Evolutionary conservation across 2,329 filamentous ascomycete species (phyloP).

Genomic region (Capronia americana): DNA sequence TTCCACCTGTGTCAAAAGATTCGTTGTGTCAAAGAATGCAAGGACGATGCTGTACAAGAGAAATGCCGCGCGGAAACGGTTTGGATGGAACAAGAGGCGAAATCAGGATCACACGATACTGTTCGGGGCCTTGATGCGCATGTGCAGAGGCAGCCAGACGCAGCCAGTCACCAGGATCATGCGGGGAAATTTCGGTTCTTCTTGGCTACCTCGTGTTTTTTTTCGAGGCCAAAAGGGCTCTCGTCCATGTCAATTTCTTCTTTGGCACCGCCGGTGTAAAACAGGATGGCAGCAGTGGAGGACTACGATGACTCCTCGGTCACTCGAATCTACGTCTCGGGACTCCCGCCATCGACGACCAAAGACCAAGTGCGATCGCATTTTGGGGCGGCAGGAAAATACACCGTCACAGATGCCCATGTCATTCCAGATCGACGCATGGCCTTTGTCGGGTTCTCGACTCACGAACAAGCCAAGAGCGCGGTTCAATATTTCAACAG

Average conservation of each 20-base stretch:
- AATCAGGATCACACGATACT: not conserved
- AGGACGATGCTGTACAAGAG: not conserved
- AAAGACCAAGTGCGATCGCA: slow-evolving; percentile 88
- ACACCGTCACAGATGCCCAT: slow-evolving; percentile 87
- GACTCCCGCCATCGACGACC: slow-evolving; percentile 82
- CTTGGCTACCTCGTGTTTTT: not conserved
- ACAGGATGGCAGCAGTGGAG: slow-evolving; percentile 12
- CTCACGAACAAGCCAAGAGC: slow-evolving; percentile 75
- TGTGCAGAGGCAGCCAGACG: slow-evolving; percentile 1
- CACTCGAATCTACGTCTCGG: slow-evolving; percentile 73
- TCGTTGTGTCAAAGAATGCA: not conserved
- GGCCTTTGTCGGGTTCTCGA: slow-evolving; percentile 94
- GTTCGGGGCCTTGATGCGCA: not conserved
- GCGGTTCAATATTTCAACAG: slow-evolving; percentile 96
- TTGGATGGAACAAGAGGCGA: not conserved
- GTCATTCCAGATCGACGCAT: slow-evolving; percentile 88
- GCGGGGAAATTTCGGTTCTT: slow-evolving; percentile 5
- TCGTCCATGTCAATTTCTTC: not conserved
- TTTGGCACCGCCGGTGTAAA: not conserved
- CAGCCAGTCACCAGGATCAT: not conserved
- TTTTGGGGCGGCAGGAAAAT: slow-evolving; percentile 70
- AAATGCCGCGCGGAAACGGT: not conserved
- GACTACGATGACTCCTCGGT: slow-evolving; percentile 21
- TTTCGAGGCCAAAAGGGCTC: not conserved
- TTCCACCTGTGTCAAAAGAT: not conserved